Base-by-base conservation (phyloP, 2,329 filamentous ascomycete species). In the Xylariaceae sp. region DNA sequence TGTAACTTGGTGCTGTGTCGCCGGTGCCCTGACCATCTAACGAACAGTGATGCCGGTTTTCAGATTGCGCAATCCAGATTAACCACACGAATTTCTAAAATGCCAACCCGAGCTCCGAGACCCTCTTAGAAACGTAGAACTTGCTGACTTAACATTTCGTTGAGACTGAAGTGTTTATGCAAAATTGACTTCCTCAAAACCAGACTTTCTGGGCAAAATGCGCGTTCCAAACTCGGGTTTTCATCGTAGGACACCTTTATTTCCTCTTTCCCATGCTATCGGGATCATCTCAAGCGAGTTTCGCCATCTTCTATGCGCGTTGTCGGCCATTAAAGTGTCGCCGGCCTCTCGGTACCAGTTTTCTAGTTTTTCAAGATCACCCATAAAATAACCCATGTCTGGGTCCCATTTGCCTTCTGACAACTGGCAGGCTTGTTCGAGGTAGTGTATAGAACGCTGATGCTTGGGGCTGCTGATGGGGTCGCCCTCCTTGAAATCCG, bases 291-390 rank as follows among this genome's bases (percentile, higher is more conserved):
- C 62, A 7, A 67, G 60, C 11, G 64, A 62, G 3, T 51, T 53
- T 32, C 55, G 36, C 65, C 62, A 67, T 30, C 65, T 56, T n/a
- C 11, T 29, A 16, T 60, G 59, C 11, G 59, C 57, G 3, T 54
- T 45, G 5, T 65, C 63, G 6, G 65, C 65, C 43, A 52, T 44
- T 3, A 20, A 29, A 5, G 26, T 54, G 39, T 67, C 63, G 24
- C 65, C 65, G 9, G 64, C 65, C 37, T 67, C 65, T 7, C 62
- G 59, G 21, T 67, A 59, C 65, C 65, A 67, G 33, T 61, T 50
- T 44, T 64, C 61, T 1, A 67, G 41, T 16, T 64, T 61, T 51
- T 67, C 63, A 16, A 67, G 47, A 23, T 67, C 64, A 18, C 65
- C 65, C 16, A 67, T 55, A 33, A 67, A 53, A 39, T 67, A 67